Conservation (phyloP, 768 basidiomycete genomes). For the Epithele typhae region DNA sequence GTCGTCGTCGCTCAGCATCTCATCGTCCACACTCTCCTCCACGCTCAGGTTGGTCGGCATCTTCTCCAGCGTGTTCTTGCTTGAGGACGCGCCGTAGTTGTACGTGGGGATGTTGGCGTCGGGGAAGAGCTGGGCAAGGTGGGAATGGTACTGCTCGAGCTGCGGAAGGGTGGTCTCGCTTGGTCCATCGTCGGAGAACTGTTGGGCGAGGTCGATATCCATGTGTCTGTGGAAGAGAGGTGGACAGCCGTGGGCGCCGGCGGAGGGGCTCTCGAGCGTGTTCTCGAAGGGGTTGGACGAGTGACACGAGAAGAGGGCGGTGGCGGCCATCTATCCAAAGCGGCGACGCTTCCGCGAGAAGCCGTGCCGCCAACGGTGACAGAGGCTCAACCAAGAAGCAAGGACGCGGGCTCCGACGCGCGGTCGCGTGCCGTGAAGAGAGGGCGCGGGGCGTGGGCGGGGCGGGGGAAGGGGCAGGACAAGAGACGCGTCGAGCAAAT, state of each 20-base stretch:
- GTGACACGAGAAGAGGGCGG: conserved; percentile 54
- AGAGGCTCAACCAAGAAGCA: no score
- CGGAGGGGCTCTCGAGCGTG: conserved; percentile 57
- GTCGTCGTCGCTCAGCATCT: conserved; percentile 23
- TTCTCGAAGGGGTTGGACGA: conserved; percentile 74
- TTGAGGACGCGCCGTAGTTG: conserved; percentile 2
- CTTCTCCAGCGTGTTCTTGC: background rate
- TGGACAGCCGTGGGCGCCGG: no score
- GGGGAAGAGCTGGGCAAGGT: conserved; percentile 43
- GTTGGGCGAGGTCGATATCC: conserved; percentile 27
- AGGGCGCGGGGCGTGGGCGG: background rate
- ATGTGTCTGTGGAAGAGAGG: conserved; percentile 38
- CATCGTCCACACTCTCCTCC: conserved; percentile 14
- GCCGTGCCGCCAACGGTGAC: no score
- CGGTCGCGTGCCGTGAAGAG: no score
- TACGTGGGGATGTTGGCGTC: conserved; percentile 5
- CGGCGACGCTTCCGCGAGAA: background rate
- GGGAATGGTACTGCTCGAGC: conserved; percentile 45
- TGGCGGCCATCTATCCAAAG: conserved; percentile 31
- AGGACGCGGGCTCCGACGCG: no score
- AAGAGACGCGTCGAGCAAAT: background rate
- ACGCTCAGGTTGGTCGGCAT: background rate
- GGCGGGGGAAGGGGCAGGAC: background rate
- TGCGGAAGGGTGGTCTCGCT: conserved; percentile 35
- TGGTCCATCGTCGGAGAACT: conserved; percentile 23